Conservation (phyloP, 2,329 filamentous ascomycete genomes). For the Hypoxylon sp. region DNA sequence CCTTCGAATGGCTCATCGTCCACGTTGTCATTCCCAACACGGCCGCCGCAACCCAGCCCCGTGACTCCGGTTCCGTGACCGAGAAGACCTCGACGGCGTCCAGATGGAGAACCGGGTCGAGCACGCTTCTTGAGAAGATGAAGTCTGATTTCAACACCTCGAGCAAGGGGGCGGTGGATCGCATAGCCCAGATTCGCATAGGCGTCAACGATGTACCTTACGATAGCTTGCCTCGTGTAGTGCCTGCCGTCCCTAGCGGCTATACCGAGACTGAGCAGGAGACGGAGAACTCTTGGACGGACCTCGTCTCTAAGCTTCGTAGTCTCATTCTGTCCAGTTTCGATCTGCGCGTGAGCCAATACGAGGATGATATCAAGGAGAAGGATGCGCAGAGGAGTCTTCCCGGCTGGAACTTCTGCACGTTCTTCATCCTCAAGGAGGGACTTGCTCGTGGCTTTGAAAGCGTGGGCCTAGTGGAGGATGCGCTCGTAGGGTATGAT, state of each 20-base stretch:
- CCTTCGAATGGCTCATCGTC: conserved; percentile 92
- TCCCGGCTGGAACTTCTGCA: conserved; percentile 99
- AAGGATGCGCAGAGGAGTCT: conserved; percentile 86
- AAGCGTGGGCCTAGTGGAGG: conserved; percentile 93
- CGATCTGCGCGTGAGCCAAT: conserved; percentile 87
- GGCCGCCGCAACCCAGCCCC: conserved; percentile 78
- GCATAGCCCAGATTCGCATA: conserved; percentile 85
- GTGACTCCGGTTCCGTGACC: conserved; percentile 62
- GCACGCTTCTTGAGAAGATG: conserved; percentile 87
- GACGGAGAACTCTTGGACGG: conserved; percentile 80
- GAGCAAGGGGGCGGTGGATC: conserved; percentile 74
- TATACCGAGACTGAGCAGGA: conserved; percentile 79
- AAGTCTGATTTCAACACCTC: conserved; percentile 86
- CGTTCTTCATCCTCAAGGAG: conserved; percentile 97
- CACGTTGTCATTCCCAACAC: conserved; percentile 93
- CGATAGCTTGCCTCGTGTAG: conserved; percentile 67
- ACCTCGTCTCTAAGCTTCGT: conserved; percentile 87
- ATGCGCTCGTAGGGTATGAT: conserved; percentile 93
- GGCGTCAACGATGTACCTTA: conserved; percentile 73
- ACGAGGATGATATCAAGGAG: conserved; percentile 96
- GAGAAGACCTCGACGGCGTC: conserved; percentile 68
- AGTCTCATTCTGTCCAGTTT: conserved; percentile 87
- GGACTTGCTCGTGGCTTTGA: conserved; percentile 93
- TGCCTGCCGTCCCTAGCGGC: conserved; percentile 68
- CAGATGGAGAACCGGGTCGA: conserved; percentile 80